A percentile compares a stretch with the other conserved stretches of the same genome.
Evolutionary conservation across 257 asterid genomes (phyloP).

Genomic region (Plectranthus barbatus): DNA sequence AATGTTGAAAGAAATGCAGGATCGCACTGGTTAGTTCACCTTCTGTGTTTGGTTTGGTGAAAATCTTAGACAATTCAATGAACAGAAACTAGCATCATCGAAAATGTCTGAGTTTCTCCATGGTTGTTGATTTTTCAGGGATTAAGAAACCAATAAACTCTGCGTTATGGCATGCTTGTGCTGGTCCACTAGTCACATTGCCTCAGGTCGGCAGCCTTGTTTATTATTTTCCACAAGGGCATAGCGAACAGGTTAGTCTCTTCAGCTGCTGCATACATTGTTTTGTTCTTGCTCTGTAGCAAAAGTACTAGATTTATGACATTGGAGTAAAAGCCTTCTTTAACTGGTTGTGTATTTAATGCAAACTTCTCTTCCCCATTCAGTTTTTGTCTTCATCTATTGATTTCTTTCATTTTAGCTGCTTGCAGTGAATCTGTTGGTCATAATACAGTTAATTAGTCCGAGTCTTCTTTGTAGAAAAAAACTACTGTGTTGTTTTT

Average conservation of each 20-base stretch:
- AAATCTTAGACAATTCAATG: background rate
- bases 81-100: too few relatives aligned
- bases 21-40: slow-evolving; percentile 51
- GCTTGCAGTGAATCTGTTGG: background rate
- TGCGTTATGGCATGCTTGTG: background rate
- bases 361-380: background rate
- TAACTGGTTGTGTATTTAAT: background rate
- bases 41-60: background rate
- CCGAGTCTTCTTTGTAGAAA: background rate
- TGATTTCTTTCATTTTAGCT: background rate
- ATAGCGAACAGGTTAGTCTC: background rate
- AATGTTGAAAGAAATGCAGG: slow-evolving; percentile 84
- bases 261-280: background rate
- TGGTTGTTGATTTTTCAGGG: background rate
- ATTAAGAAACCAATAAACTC: background rate
- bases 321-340: background rate
- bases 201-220: background rate
- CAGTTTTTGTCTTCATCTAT: background rate
- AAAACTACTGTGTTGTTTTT: background rate
- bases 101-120: background rate
- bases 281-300: background rate
- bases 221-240: background rate
- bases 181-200: background rate
- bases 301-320: background rate
- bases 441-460: background rate